Evolutionary conservation across 2,329 filamentous ascomycete species (phyloP).

Genomic region (Pseudocercospora cruenta): DNA sequence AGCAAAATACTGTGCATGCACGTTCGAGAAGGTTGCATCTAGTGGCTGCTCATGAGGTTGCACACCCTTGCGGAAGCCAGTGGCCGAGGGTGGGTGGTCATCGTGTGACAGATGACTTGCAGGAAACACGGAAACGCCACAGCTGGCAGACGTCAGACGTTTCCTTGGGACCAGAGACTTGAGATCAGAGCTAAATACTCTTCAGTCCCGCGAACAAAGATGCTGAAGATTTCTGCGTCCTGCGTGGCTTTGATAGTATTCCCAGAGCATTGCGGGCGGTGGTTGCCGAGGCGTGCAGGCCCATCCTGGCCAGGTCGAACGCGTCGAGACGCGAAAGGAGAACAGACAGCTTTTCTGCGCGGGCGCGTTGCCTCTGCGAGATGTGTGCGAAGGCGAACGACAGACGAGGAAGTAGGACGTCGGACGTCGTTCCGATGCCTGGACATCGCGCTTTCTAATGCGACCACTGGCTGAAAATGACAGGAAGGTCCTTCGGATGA

Average conservation of each 20-base stretch:
- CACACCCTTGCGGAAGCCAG: constrained; percentile 1
- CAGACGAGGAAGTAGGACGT: no score
- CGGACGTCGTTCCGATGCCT: background rate
- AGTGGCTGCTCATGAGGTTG: no score
- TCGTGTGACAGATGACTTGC: constrained; percentile 31
- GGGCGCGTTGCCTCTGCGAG: background rate
- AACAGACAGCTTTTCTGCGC: no score
- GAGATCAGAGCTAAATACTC: background rate
- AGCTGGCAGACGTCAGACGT: background rate
- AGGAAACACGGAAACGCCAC: constrained; percentile 22
- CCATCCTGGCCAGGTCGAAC: background rate
- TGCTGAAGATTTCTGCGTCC: background rate
- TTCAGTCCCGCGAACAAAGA: background rate
- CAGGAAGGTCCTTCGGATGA: background rate
- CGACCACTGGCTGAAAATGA: background rate
- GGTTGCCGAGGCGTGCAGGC: background rate
- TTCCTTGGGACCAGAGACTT: background rate
- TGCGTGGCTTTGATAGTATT: background rate
- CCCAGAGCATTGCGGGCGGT: background rate
- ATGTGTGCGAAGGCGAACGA: background rate
- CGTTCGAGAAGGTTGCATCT: background rate
- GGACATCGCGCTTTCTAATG: background rate
- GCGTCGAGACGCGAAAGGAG: background rate
- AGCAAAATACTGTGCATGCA: background rate
- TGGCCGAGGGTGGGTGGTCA: constrained; percentile 1